Base-by-base conservation (phyloP, 1,139 yeast genomes). In the Taiozyma onychis region DNA sequence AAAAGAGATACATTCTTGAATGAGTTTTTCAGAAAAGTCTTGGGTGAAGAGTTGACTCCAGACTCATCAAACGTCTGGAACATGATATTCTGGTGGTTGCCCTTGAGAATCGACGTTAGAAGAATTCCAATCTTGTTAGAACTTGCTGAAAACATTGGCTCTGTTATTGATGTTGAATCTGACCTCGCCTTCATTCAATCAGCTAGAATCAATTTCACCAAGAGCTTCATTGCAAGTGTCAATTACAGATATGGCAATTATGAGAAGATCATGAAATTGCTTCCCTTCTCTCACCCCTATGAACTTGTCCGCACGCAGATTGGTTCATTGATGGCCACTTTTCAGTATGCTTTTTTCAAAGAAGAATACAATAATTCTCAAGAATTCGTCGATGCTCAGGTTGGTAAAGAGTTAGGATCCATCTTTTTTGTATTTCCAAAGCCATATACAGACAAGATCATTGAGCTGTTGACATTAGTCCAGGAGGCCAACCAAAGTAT, bases 11-110 rank as follows among this genome's bases (percentile, higher is more conserved):
- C 57, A 1, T 77, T 75, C 53, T 62, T 85, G 35, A 58, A 71
- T 2, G 58, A 56, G 3, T 78, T 80, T 54, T 66, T 86, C 48
- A 58, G 59, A 1, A 62, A 65, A 1, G 76, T 86, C 18, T 71
- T 89, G 45, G 70, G 74, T 4, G 70, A 75, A 41, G 89, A 85
- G 51, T 68, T 93, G 52, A 80, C 89, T 1, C 95, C 91, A 3
- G 96, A 91, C 44, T 86, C 85, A 8, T 69, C 78, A 45, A 80
- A 78, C 21, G 82, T 88, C 47, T 93, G 99, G 98, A 75, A 75
- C 46, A 78, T 89, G 0, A 80, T 88, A 52, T 73, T 86, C 4
- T 83, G 90, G 84, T 83, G 90, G 86, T 62, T 83, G 1, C 87
- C 91, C 0, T 66, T 82, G 3, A 80, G 80, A 57, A 70, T 78